A percentile compares a stretch with the other conserved stretches of the same genome.
These are phyloP conservation scores for Dendrobium catenatum DNA, from an alignment of 106 monocot genomes.

Conservation along the genomic window DNA sequence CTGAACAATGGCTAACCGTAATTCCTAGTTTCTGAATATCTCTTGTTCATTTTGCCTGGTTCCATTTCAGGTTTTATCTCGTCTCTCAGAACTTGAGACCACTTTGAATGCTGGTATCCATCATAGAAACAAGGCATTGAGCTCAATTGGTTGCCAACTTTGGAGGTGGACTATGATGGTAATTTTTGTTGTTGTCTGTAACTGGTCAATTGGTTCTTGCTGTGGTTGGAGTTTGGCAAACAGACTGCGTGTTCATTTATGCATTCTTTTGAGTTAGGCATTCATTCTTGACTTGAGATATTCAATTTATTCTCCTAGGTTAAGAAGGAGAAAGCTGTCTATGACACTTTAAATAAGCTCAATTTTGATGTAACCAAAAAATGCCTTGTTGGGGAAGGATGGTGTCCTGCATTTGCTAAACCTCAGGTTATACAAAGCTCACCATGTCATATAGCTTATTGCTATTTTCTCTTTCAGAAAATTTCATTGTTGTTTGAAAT, in stretches of 20 bases:
- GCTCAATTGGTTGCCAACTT: conserved; percentile 67
- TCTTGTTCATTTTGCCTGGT: not conserved
- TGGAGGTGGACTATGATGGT: conserved; percentile 85
- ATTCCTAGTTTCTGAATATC: not conserved
- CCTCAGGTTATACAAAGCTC: conserved; percentile 44
- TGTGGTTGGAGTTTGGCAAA: not conserved
- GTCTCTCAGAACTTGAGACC: conserved; percentile 89
- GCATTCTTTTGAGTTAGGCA: not conserved
- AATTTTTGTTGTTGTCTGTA: conserved; percentile 11
- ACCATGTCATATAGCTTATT: not conserved
- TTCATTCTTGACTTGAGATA: conserved; percentile 1
- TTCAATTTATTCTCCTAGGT: conserved; percentile 40
- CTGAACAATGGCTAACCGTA: not conserved
- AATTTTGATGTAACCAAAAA: conserved; percentile 99
- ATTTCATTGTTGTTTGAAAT: not conserved
- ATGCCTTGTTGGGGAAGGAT: conserved; percentile 98
- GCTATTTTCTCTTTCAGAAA: not conserved
- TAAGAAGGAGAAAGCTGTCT: conserved; percentile 91
- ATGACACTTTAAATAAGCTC: conserved; percentile 96
- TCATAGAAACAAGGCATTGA: conserved; percentile 84
- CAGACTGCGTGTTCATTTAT: not conserved
- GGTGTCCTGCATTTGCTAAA: conserved; percentile 88
- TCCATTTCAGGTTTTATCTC: conserved; percentile 14
- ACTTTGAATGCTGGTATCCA: conserved; percentile 92
- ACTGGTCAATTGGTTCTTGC: not conserved